These are phyloP conservation scores for Lichtheimia ornata DNA, from an alignment of 371 early-diverging fungal genomes.

Conservation along the genomic window DNA sequence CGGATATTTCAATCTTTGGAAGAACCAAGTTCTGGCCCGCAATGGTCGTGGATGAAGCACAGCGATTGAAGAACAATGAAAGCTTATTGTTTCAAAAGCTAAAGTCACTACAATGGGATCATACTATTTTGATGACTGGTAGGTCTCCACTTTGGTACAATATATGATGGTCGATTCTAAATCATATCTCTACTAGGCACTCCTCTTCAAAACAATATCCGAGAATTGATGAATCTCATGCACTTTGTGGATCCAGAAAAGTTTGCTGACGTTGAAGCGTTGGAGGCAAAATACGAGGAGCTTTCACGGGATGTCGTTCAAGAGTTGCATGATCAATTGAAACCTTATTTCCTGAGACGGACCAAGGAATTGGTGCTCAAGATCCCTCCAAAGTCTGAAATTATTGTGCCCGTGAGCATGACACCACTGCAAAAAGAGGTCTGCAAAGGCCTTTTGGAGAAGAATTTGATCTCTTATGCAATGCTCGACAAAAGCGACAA, in stretches of 20 bases:
- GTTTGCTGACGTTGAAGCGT: slow-evolving; percentile 47
- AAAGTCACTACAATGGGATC: slow-evolving; percentile 42
- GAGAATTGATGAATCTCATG: slow-evolving; percentile 75
- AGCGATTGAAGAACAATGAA: slow-evolving; percentile 81
- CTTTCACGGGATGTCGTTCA: slow-evolving; percentile 41
- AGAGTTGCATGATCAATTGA: slow-evolving; percentile 45
- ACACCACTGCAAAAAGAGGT: slow-evolving; percentile 78
- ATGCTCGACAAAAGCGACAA: slow-evolving; percentile 35
- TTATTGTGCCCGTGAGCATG: slow-evolving; percentile 84
- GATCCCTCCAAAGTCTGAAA: slow-evolving; percentile 91
- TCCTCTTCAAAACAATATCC: slow-evolving; percentile 79
- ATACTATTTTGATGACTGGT: slow-evolving; percentile 75
- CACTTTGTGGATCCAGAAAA: slow-evolving; percentile 69
- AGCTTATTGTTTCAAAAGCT: slow-evolving; percentile 72
- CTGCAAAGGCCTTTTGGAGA: slow-evolving; percentile 71
- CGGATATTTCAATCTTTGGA: slow-evolving; percentile 53
- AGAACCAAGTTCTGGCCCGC: slow-evolving; percentile 59
- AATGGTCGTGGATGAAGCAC: slow-evolving; percentile 85
- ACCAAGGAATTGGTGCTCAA: slow-evolving; percentile 85
- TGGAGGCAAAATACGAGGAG: slow-evolving; percentile 59
- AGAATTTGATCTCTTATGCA: slow-evolving; percentile 44
- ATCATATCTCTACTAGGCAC: slow-evolving; percentile 46
- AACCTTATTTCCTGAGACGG: slow-evolving; percentile 91
- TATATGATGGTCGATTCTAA: too few relatives aligned
- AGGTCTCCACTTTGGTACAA: background rate